Base-by-base conservation (phyloP, 2,329 filamentous ascomycete genomes). In the Zymoseptoria crescenta region DNA sequence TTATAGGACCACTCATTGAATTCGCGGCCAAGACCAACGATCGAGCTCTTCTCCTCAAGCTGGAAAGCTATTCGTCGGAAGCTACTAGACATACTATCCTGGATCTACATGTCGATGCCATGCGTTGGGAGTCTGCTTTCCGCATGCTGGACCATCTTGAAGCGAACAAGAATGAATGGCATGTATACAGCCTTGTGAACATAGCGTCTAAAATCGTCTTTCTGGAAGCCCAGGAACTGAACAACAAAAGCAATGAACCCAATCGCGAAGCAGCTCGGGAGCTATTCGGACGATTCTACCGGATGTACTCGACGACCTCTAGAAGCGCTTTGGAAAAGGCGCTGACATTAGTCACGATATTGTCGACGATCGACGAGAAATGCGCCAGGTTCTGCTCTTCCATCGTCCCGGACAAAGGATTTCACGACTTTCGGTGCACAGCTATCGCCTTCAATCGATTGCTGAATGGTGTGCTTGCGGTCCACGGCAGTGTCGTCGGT, bases 11-110 rank as follows among this genome's bases (percentile, higher is more conserved):
- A 0, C 72, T 86, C 28, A 74, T 84, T 35, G 77, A 79, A 19
- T 84, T 82, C 64, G 82, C 81, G 6, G 73, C 77, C 9, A 76
- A 78, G 19, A 78, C 79, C 9, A 72, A 76, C 48, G 78, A 84
- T 60, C 69, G 64, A 41, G 50, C 59, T 41, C 68, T 66, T 60
- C 65, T 72, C 55, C 45, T 54, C 13, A 24, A 50, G 19, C 49
- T 60, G 52, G 54, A 49, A n/a, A 52, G 35, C 7, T 56, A 57
- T 13, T 62, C 50, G 8, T 58, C 64, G 49, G 73, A 67, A 30
- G 10, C 1, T 13, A 45, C 35, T 16, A 45, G 35, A n/a, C 35
- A 10, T 45, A 70, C 73, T 24, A 68, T 80, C 55, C 68, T 78
- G 52, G 73, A 76, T 64, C 70, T 75, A 70, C 74, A 79, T 57